phyloP scores from a whole-genome alignment of 164 flowering plant species.

The Amborella trichopoda region DNA sequence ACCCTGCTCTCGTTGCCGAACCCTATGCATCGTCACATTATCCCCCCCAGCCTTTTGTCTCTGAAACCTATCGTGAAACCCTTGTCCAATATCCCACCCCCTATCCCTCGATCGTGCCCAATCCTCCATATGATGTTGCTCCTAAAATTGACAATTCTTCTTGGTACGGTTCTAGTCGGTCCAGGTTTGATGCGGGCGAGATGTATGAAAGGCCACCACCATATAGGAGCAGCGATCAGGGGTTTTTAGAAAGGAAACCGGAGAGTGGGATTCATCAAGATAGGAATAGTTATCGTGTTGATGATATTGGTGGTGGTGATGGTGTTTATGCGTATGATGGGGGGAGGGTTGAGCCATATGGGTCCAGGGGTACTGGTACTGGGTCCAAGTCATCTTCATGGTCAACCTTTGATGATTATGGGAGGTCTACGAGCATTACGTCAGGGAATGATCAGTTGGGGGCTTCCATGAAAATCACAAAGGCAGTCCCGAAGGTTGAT shows the following conservation, averaged over 20 bases:
- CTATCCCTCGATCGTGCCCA: not conserved
- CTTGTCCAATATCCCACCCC: not conserved
- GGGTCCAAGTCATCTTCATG: slow-evolving; percentile 52
- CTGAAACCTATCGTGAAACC: not conserved
- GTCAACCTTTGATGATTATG: slow-evolving; percentile 79
- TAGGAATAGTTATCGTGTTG: slow-evolving; percentile 18
- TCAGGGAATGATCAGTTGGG: slow-evolving; percentile 17
- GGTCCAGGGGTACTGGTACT: slow-evolving; percentile 62
- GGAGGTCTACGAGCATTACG: slow-evolving; percentile 38
- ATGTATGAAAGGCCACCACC: not conserved
- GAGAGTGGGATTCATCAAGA: slow-evolving; percentile 10
- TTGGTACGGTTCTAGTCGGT: not conserved
- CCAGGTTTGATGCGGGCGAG: not conserved
- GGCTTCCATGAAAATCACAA: slow-evolving; percentile 45
- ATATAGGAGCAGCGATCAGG: not conserved
- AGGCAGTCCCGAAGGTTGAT: slow-evolving; percentile 81
- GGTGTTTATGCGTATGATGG: slow-evolving; percentile 80
- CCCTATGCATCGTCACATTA: not conserved
- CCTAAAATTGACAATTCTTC: not conserved
- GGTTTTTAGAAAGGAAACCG: not conserved
- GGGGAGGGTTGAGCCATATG: slow-evolving; percentile 69
- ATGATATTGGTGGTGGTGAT: slow-evolving; percentile 29
- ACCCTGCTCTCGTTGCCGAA: not conserved
- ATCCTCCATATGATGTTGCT: not conserved
- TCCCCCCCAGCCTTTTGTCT: not conserved